These are phyloP conservation scores for Mycosphaerelloides madeirae DNA, from an alignment of 2,329 filamentous ascomycete genomes.

Conservation along the genomic window DNA sequence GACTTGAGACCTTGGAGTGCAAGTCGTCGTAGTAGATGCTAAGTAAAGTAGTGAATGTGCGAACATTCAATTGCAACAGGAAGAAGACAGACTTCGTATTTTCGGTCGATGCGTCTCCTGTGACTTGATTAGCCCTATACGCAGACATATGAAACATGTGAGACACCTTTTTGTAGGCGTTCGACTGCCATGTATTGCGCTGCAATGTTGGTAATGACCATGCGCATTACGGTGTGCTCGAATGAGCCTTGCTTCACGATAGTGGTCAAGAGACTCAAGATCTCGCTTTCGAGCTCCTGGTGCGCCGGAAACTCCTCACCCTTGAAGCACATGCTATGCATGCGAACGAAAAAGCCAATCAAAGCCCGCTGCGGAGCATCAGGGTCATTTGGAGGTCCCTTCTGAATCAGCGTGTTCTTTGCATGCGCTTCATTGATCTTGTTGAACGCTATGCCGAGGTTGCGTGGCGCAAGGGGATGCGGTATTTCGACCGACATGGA, in stretches of 20 bases:
- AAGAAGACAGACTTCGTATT: slow-evolving; percentile 40
- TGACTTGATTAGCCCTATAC: neutral
- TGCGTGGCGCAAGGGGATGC: slow-evolving; percentile 67
- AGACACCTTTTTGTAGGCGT: slow-evolving; percentile 55
- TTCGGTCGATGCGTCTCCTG: too few species aligned
- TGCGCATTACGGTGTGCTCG: slow-evolving; percentile 65
- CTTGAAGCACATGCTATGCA: slow-evolving; percentile 80
- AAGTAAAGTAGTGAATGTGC: slow-evolving; percentile 68
- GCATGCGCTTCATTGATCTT: slow-evolving; percentile 57
- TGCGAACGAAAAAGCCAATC: slow-evolving; percentile 74
- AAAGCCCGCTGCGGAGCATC: slow-evolving; percentile 61
- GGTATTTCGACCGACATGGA: slow-evolving; percentile 70
- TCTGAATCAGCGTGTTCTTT: slow-evolving; percentile 49
- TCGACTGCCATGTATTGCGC: slow-evolving; percentile 69
- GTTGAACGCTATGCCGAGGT: slow-evolving; percentile 75
- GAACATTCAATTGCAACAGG: slow-evolving; percentile 71
- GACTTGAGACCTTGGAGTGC: slow-evolving; percentile 39
- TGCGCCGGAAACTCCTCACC: slow-evolving; percentile 70
- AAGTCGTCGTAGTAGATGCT: slow-evolving; percentile 67
- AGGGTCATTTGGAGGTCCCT: slow-evolving; percentile 34
- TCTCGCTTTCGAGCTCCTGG: slow-evolving; percentile 77
- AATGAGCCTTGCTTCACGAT: slow-evolving; percentile 65
- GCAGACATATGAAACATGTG: neutral
- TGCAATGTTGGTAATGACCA: slow-evolving; percentile 80
- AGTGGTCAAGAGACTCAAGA: slow-evolving; percentile 70